Base-by-base conservation (phyloP, 305 asterid genomes). In the Euphrasia arctica region DNA sequence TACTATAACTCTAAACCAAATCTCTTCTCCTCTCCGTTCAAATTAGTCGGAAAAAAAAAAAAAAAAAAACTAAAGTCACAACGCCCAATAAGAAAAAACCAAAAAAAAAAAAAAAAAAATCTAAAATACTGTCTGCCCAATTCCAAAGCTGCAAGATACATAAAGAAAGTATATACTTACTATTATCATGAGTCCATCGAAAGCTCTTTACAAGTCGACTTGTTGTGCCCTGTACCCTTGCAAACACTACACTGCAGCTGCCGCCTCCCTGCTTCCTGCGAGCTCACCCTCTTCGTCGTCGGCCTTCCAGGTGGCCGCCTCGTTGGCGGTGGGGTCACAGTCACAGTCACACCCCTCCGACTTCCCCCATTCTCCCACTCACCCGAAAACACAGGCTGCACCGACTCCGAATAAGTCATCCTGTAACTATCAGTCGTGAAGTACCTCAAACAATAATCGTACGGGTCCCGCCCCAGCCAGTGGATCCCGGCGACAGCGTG, bases 301-400 rank as follows among this genome's bases (percentile, higher is more conserved):
- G 99, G 99, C 62, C 99, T 73, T 4, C 99, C 99, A 0, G 99
- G 99, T 4, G 99, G 99, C 13, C 99, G 84, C 25, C 97, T 89
- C 22, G 97, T 88, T 6, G 97, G 97, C 62, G 98, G 98, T 9
- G 99, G 99, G 9, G 82, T 90, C 52, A 93, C 96, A 32, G 86
- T 80, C 72, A 85, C 96, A 32, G 86, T 80, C 72, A 85, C 43
- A 39, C 43, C 84, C 5, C 73, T 57, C 80, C 74, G 79, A 67
- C 88, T 74, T 39, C 55, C 47, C 5, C 66, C 85, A 74, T 77
- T 85, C 66, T 69, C 78, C 73, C 65, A 71, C 2, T 73, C 36
- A 73, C 70, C 75, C 4, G 79, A 84, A 70, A 90, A 67, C 34
- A 39, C 45, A 39, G 96, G 90, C 62, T 83, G 74, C 64, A 90